A percentile compares a stretch with the other conserved stretches of the same genome.
phyloP scores from a whole-genome alignment of 495 filamentous ascomycete genomes.

The Friedmanniomyces simplex region DNA sequence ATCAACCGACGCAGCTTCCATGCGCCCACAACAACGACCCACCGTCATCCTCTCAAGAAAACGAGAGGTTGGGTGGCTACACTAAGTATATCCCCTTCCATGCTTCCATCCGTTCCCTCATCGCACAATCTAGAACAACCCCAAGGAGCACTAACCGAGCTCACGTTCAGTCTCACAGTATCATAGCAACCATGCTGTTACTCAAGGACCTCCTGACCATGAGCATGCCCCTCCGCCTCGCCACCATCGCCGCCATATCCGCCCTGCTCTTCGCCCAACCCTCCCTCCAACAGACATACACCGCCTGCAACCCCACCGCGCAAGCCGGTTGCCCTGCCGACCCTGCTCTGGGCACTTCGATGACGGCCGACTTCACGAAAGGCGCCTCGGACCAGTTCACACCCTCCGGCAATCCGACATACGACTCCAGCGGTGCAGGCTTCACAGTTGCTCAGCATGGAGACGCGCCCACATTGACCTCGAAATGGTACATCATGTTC shows the following conservation, averaged over 20 bases:
- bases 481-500: slow-evolving; percentile 68
- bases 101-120: slow-evolving; percentile 1
- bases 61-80: slow-evolving; percentile 3
- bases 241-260: slow-evolving; percentile 19
- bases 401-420: slow-evolving; percentile 53
- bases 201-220: slow-evolving; percentile 14
- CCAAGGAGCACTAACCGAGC: slow-evolving; percentile 3
- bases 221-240: slow-evolving; percentile 15
- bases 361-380: slow-evolving; percentile 68
- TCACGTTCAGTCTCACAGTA: not conserved
- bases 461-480: slow-evolving; percentile 72
- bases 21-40: not conserved
- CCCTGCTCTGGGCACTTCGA: slow-evolving; percentile 69
- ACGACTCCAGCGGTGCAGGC: slow-evolving; percentile 62
- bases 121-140: slow-evolving; percentile 8
- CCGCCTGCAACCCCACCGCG: slow-evolving; percentile 53
- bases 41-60: not conserved
- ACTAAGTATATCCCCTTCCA: slow-evolving; percentile 10
- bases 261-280: slow-evolving; percentile 23
- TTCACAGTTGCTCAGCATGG: slow-evolving; percentile 79
- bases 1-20: not conserved
- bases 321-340: slow-evolving; percentile 61
- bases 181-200: slow-evolving; percentile 5
- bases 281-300: slow-evolving; percentile 47
- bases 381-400: slow-evolving; percentile 61